A percentile compares a stretch with the other conserved stretches of the same genome.
These are phyloP conservation scores for Candida coleopterorum DNA, from an alignment of 805 yeast genomes.

Conservation along the genomic window DNA sequence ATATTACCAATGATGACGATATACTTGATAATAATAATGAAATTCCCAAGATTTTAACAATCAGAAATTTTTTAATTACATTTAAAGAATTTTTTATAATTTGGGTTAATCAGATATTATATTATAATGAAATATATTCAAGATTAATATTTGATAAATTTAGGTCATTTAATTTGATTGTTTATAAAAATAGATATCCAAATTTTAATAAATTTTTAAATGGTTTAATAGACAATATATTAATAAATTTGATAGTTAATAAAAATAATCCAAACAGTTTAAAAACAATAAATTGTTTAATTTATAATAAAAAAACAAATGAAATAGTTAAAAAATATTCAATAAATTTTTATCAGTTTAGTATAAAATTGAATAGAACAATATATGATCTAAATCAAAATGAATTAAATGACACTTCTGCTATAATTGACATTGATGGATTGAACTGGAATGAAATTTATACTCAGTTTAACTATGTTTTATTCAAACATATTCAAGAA, in stretches of 20 bases:
- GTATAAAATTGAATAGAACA: slow-evolving; percentile 16
- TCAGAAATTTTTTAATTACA: slow-evolving; percentile 21
- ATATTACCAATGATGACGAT: slow-evolving; percentile 3
- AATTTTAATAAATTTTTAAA: slow-evolving; percentile 41
- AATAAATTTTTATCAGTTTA: slow-evolving; percentile 27
- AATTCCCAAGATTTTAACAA: too few relatives aligned
- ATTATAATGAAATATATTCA: slow-evolving; percentile 51
- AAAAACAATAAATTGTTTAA: slow-evolving; percentile 29
- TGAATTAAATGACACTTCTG: slow-evolving; percentile 16
- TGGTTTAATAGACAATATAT: slow-evolving; percentile 26
- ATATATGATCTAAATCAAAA: slow-evolving; percentile 5
- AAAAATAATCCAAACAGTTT: slow-evolving; percentile 17
- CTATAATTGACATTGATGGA: slow-evolving; percentile 18
- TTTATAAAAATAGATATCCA: slow-evolving; percentile 43
- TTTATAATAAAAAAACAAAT: slow-evolving; percentile 27
- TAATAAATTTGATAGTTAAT: slow-evolving; percentile 13
- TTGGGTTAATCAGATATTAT: slow-evolving; percentile 52
- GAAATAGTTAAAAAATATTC: slow-evolving; percentile 36
- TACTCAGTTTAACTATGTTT: slow-evolving; percentile 24
- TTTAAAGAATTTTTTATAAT: slow-evolving; percentile 48
- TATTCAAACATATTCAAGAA: slow-evolving; percentile 30
- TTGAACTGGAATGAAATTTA: slow-evolving; percentile 31
- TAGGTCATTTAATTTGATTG: slow-evolving; percentile 40
- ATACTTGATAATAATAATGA: too few relatives aligned
- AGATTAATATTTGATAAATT: slow-evolving; percentile 40